Base-by-base conservation (phyloP, 805 yeast genomes). In the Candida nonsorbophila region DNA sequence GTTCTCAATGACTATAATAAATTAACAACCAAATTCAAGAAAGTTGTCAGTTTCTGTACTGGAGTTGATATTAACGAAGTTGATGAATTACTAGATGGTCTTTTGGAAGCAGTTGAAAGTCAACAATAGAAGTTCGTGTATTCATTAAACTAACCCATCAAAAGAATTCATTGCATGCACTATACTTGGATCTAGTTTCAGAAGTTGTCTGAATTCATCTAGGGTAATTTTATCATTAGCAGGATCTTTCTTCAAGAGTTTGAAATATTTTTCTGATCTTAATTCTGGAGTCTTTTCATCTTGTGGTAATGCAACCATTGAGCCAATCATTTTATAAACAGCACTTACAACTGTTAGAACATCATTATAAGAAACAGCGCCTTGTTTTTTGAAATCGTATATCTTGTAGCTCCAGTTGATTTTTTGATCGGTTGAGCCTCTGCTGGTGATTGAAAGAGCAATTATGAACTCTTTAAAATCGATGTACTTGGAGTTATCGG, bases 301-400 rank as follows among this genome's bases (percentile, higher is more conserved):
- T 14, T 79, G 90, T 12, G 85, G 84, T 29, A 87, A 67, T 37
- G 78, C 78, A 34, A 88, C 95, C 90, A 88, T 86, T 2, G 88
- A 73, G 1, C 97, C 99, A 35, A 90, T 82, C 97, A 92, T 88
- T 55, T 83, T 84, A 55, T 92, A 90, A 19, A 90, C 84, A 18
- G 97, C 81, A 17, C 73, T 68, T 5, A 87, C 84, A 23, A 92
- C 85, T 2, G 74, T 64, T 28, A 85, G 63, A 76, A 92, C 75
- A 50, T 92, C 97, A 18, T 74, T 73, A 52, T 77, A 85, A 15
- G 74, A 67, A 32, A 92, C 74, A 43, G 65, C 68, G 2, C 96
- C 97, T 41, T 81, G 84, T 29, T 75, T 74, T 48, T 85, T 81
- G 35, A 80, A 66, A 56, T 90, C 98, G 53, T 90, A 90, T 27